Percentiles rank a stretch among this genome's conserved stretches.
These are phyloP conservation scores for Hyaloperonospora brassicae DNA, from an alignment of 352 stramenopile species.

Conservation along the genomic window DNA sequence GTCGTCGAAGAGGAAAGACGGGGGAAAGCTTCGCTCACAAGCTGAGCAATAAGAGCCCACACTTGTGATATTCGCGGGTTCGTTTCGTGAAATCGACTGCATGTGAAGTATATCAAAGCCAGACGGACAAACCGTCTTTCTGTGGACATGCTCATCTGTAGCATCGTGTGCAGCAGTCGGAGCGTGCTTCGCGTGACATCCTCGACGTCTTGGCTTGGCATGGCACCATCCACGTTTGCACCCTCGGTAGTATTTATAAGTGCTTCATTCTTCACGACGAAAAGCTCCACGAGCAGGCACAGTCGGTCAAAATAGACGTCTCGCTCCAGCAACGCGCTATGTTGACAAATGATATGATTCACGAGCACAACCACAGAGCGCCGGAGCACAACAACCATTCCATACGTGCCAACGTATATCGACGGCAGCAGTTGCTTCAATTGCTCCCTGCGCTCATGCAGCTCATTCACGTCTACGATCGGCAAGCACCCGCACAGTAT, in stretches of 20 bases:
- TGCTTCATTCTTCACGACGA: slow-evolving; percentile 29
- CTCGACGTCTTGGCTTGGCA: slow-evolving; percentile 19
- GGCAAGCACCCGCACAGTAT: slow-evolving; percentile 45
- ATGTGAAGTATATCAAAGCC: slow-evolving; percentile 28
- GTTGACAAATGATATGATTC: slow-evolving; percentile 27
- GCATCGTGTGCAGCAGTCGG: slow-evolving; percentile 30
- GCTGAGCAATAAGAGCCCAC: slow-evolving; percentile 19
- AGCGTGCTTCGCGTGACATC: slow-evolving; percentile 28
- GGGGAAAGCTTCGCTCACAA: slow-evolving; percentile 20
- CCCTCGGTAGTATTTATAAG: slow-evolving; percentile 11
- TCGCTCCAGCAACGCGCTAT: slow-evolving; percentile 27
- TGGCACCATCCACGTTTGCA: slow-evolving; percentile 3
- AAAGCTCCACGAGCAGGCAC: slow-evolving; percentile 33
- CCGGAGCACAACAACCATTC: slow-evolving; percentile 27
- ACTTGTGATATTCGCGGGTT: slow-evolving; percentile 16
- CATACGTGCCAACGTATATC: slow-evolving; percentile 38
- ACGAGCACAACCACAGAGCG: slow-evolving; percentile 27
- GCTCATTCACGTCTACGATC: slow-evolving; percentile 18
- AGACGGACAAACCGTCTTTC: slow-evolving; percentile 37
- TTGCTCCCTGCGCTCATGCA: slow-evolving; percentile 33
- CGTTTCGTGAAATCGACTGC: slow-evolving; percentile 8
- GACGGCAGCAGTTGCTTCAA: slow-evolving; percentile 42
- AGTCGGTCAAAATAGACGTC: slow-evolving; percentile 28
- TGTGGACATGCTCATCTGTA: slow-evolving; percentile 17
- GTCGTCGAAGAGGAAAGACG: slow-evolving; percentile 24